phyloP scores from a whole-genome alignment of 106 monocot species.

The Phalaenopsis equestris region DNA sequence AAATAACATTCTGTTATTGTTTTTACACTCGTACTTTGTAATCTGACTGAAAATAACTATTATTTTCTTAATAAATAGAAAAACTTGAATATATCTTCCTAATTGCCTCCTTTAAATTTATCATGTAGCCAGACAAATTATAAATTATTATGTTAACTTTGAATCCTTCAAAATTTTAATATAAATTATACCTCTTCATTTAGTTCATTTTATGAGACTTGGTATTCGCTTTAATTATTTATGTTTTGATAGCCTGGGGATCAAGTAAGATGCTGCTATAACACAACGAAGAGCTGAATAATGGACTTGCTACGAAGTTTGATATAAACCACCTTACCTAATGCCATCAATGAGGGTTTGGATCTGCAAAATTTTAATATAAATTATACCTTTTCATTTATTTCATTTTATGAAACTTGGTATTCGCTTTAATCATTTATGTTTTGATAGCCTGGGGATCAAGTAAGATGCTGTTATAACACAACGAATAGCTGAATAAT shows the following conservation, averaged over 20 bases:
- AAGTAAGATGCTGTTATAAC: neutral
- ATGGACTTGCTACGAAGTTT: neutral
- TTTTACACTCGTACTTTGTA: neutral
- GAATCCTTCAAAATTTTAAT: neutral
- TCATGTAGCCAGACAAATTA: neutral
- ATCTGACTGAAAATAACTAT: neutral
- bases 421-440: neutral
- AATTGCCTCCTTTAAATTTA: neutral
- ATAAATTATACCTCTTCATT: too few species aligned
- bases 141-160: neutral
- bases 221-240: neutral
- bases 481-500: neutral
- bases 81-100: neutral
- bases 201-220: neutral
- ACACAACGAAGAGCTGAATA: neutral
- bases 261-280: neutral
- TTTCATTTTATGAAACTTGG: neutral
- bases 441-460: neutral
- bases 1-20: neutral
- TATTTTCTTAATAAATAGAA: neutral
- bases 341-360: neutral
- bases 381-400: neutral
- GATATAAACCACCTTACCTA: neutral
- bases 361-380: too few species aligned
- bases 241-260: neutral